Base-by-base conservation (phyloP, 768 basidiomycete species). In the Lactarius psammicola region DNA sequence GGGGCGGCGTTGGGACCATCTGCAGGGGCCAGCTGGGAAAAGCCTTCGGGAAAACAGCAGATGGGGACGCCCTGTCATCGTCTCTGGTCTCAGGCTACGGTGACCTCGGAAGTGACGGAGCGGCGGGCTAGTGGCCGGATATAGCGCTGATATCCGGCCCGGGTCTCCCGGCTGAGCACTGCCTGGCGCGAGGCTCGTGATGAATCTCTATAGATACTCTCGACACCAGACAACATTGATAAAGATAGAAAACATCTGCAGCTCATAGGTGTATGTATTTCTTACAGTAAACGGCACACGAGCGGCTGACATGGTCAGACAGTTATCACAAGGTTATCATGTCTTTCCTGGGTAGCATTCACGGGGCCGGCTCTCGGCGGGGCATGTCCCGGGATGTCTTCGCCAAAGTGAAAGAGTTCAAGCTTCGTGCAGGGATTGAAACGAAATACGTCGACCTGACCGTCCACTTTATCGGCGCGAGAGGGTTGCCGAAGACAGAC, bases 381-480 rank as follows among this genome's bases (percentile, higher is more conserved):
- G n/a, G 59, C 17, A 18, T 8, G 0, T 74, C 76, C 34, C 75
- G 76, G 11, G 76, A 75, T 44, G 78, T 80, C 46, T 75, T 77
- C 1, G 72, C 75, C 13, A 65, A 74, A 15, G 70, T 75, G 8
- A 78, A 78, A 59, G 67, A 72, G 1, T 66, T 78, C 23, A 72
- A 75, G 15, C 60, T 74, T 40, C 74, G 75, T 53, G 76, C 76
- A 60, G 71, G 79, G 42, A 75, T 78, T 6, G 66, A 69, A 9
- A 78, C 77, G 36, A 78, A 75, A n/a, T 85, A 81, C 68, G 81
- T 86, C 23, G 87, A 89, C 72, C 72, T 88, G 33, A 76, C 76
- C 17, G 83, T 88, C 59, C 82, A 85, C 84, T 90, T 92, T 63
- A 89, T 91, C 56, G 86, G 87, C 4, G 90, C 89, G 6, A 83